Evolutionary conservation across 495 filamentous ascomycete genomes (phyloP), one percentile per base, ranked within the genome.

Genomic region (Astrothelium macrocarpum): DNA sequence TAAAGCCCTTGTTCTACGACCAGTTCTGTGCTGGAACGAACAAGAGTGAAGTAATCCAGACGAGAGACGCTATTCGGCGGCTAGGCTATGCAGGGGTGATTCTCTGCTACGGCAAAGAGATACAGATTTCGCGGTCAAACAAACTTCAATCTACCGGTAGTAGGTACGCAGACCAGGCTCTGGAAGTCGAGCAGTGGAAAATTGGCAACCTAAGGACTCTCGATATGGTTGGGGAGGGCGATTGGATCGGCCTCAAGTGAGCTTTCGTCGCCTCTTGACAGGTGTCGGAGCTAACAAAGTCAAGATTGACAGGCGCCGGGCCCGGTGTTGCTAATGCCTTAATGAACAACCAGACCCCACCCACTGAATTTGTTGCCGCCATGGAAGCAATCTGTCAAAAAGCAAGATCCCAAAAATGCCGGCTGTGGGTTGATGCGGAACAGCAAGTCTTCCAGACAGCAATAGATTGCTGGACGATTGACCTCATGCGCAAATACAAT

Each of bases 401-500:
- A 59, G 74, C 72, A 58, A 63, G 61, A 36, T 26, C 64, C n/a
- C 73, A 73, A 29, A 73, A 73, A n/a, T 73, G 67, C 32, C 66
- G 75, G 18, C 64, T 77, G 12, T 75, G 73, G 74, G 59, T 77
- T 31, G 76, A 78, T 61, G 74, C 76, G 1, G 76, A 78, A 59
- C 71, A 74, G 64, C 72, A 77, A 45, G 43, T 73, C 1, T 67
- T 77, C 2, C 76, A 78, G 65, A 65, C 65, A 1, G 67, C 70
- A 2, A 71, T 78, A 32, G 74, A 77, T 61, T 29, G 71, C 31
- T 75, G 72, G 72, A 73, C 74, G 0, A 71, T 77, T 61, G 74
- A 76, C 1, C 67, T 76, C 0, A 78, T 77, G 75, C 74, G 76
- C 23, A 71, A 71, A 62, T 70, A 76, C 59, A 78, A 78, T 49